Evolutionary conservation across 345 rosid species (phyloP).

Genomic region (Populus tremula): DNA sequence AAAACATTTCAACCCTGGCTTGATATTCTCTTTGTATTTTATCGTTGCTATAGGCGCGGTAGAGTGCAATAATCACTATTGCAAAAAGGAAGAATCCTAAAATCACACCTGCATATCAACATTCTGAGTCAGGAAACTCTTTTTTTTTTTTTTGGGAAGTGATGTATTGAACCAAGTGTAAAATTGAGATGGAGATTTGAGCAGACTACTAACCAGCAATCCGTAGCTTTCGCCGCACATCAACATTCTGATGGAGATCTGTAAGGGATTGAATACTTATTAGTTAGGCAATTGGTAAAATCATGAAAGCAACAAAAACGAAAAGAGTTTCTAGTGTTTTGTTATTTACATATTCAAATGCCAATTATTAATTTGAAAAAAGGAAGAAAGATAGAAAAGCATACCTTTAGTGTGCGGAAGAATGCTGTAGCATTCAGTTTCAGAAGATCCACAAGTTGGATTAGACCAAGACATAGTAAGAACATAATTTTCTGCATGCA

Average conservation of each 20-base stretch:
- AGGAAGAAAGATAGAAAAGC: background rate
- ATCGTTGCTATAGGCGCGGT: background rate
- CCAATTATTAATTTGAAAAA: background rate
- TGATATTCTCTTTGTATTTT: background rate
- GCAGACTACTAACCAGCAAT: background rate
- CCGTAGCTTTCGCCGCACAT: background rate
- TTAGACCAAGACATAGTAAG: background rate
- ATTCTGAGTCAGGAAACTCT: background rate
- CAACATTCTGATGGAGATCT: background rate
- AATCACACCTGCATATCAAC: background rate
- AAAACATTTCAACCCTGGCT: no score
- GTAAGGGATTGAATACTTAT: background rate
- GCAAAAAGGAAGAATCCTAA: background rate
- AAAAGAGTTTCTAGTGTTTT: background rate
- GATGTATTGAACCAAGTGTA: no score
- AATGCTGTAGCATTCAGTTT: background rate
- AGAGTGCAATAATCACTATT: background rate
- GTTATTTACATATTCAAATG: background rate
- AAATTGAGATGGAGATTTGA: background rate
- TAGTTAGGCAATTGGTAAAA: background rate
- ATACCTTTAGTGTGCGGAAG: background rate
- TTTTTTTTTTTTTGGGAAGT: background rate
- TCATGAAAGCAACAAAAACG: background rate
- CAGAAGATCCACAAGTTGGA: background rate
- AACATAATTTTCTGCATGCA: rapidly evolving